phyloP scores from a whole-genome alignment of 2,329 filamentous ascomycete genomes.

The Fusarium zealandicum region DNA sequence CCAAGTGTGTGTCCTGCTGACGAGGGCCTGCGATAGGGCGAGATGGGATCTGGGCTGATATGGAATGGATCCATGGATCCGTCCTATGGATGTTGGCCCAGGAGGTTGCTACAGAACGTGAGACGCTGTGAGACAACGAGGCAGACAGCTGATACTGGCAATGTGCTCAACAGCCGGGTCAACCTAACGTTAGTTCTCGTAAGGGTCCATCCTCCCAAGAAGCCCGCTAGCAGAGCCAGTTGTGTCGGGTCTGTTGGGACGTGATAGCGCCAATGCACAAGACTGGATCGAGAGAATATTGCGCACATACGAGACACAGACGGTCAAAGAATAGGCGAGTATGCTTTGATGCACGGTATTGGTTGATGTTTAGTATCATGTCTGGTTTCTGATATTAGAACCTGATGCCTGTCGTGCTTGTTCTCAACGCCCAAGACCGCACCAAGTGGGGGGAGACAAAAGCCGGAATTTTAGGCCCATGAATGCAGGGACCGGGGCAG shows the following conservation, averaged over 20 bases:
- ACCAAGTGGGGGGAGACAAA: constrained; percentile 39
- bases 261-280: constrained; percentile 6
- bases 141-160: constrained; percentile 19
- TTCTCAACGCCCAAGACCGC: constrained; percentile 33
- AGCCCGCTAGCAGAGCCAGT: background rate
- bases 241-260: background rate
- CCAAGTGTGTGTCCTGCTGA: constrained; percentile 29
- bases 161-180: background rate
- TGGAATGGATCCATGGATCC: too few species aligned
- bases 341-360: too few species aligned
- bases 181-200: background rate
- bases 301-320: constrained; percentile 6
- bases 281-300: constrained; percentile 15
- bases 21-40: constrained; percentile 32
- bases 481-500: constrained; percentile 29
- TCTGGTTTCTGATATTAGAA: constrained; percentile 10
- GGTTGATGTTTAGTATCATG: background rate
- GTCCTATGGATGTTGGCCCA: background rate
- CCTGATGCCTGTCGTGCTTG: constrained; percentile 1
- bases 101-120: constrained; percentile 6
- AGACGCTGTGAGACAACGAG: constrained; percentile 10
- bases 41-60: background rate
- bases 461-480: constrained; percentile 34
- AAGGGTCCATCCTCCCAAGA: background rate
- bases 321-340: too few species aligned